These are phyloP conservation scores for Naganishia vishniacii DNA, from an alignment of 768 basidiomycete species.

Conservation along the genomic window DNA sequence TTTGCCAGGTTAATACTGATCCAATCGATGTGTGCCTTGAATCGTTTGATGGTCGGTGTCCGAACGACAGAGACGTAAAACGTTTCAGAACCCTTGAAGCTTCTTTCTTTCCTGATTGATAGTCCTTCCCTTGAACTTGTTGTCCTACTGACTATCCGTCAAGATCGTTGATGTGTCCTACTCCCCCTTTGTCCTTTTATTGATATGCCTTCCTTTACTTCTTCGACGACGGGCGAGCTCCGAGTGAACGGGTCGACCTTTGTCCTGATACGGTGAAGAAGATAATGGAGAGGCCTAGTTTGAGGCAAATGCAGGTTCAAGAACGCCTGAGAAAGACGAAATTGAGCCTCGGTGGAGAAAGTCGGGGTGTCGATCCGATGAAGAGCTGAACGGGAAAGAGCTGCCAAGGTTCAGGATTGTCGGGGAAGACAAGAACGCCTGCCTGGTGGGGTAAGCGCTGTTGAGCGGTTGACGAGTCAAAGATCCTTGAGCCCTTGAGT, in stretches of 20 bases:
- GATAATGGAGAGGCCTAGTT: slow-evolving; percentile 31
- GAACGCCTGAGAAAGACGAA: slow-evolving; percentile 37
- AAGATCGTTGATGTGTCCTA: slow-evolving; percentile 13
- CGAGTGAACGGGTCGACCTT: slow-evolving; percentile 20
- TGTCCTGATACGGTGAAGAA: slow-evolving; percentile 30
- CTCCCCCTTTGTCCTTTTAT: slow-evolving; percentile 5
- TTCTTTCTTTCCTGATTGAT: slow-evolving; percentile 2
- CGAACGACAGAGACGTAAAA: slow-evolving; percentile 20
- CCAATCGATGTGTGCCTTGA: slow-evolving; percentile 22
- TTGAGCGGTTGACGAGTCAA: slow-evolving; percentile 16
- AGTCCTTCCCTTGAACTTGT: slow-evolving; percentile 4
- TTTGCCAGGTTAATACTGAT: background rate
- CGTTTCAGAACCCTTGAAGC: slow-evolving; percentile 17
- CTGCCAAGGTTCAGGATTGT: slow-evolving; percentile 27
- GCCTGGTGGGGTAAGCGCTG: slow-evolving; percentile 22
- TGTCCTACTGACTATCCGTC: slow-evolving; percentile 8
- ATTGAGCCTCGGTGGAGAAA: slow-evolving; percentile 22
- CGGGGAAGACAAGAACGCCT: slow-evolving; percentile 26
- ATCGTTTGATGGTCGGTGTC: slow-evolving; percentile 18
- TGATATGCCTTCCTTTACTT: slow-evolving; percentile 15
- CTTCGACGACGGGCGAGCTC: slow-evolving; percentile 20
- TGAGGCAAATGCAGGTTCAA: slow-evolving; percentile 31
- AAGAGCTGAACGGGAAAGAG: slow-evolving; percentile 11
- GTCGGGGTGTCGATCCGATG: slow-evolving; percentile 19
- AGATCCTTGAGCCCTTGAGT: slow-evolving; percentile 8